These are phyloP conservation scores for Babjeviella inositovora DNA, from an alignment of 805 yeast species.

Conservation along the genomic window DNA sequence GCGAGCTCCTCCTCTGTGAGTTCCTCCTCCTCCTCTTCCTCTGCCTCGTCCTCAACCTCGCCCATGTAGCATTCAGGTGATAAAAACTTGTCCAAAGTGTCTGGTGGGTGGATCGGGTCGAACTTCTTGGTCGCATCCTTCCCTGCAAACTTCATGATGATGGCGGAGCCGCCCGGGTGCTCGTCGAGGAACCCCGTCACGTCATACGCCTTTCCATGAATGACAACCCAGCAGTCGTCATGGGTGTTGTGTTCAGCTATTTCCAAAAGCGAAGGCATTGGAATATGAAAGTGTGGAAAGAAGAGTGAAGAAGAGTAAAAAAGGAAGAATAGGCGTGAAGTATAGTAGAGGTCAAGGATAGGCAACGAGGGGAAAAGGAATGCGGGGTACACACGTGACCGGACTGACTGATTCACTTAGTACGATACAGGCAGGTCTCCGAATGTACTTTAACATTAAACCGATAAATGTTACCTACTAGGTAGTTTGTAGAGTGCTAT, in stretches of 20 bases:
- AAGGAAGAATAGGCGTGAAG: too few species aligned
- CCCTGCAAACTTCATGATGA: conserved; percentile 34
- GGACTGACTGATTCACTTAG: too few species aligned
- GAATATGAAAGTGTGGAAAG: too few species aligned
- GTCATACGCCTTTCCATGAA: conserved; percentile 68
- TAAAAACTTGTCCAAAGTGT: conserved; percentile 38
- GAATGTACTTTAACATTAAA: too few species aligned
- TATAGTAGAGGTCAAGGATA: too few species aligned
- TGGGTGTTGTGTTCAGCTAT: conserved; percentile 35
- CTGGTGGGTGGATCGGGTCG: conserved; percentile 23
- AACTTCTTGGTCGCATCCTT: conserved; percentile 52
- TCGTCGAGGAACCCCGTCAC: conserved; percentile 34
- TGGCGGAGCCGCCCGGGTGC: conserved; percentile 37
- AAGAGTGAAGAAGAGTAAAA: too few species aligned
- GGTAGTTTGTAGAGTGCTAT: too few species aligned
- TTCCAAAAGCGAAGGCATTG: conserved; percentile 14
- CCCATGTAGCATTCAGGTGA: conserved; percentile 26
- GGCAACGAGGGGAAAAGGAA: too few species aligned
- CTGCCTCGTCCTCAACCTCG: conserved; percentile 9
- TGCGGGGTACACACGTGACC: too few species aligned
- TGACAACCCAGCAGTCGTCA: conserved; percentile 72
- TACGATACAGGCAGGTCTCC: too few species aligned
- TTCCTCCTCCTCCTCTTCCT: conserved; percentile 17
- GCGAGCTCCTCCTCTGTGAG: conserved; percentile 5
- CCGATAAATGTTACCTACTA: too few species aligned